Percentiles rank a stretch among this genome's conserved stretches.
These are phyloP conservation scores for Gelatoporia subvermispora DNA, from an alignment of 768 basidiomycete genomes.

Conservation along the genomic window DNA sequence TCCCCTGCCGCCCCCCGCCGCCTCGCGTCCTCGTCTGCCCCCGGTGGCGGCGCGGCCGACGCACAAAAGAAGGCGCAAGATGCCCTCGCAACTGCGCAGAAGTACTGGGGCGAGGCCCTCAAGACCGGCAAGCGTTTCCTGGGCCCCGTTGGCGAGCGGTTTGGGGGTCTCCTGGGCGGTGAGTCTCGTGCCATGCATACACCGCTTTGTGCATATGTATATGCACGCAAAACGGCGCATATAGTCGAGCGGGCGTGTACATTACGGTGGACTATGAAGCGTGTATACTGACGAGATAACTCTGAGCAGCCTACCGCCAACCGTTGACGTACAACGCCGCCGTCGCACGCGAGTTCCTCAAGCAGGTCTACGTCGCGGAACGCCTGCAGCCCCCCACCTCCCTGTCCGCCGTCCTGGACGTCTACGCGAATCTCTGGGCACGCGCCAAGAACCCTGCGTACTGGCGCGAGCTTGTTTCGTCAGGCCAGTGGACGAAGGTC, in stretches of 20 bases:
- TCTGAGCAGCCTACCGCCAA: slow-evolving; percentile 60
- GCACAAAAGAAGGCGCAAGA: slow-evolving; percentile 73
- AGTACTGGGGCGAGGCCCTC: slow-evolving; percentile 49
- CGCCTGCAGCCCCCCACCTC: slow-evolving; percentile 62
- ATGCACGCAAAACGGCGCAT: background rate
- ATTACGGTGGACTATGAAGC: background rate
- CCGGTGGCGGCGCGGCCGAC: slow-evolving; percentile 30
- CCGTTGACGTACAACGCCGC: slow-evolving; percentile 76
- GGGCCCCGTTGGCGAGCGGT: slow-evolving; percentile 47
- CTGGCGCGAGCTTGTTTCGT: slow-evolving; percentile 54
- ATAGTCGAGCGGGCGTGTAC: background rate
- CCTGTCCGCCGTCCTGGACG: slow-evolving; percentile 44
- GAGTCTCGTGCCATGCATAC: slow-evolving; percentile 15
- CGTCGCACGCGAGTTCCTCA: slow-evolving; percentile 66
- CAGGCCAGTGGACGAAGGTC: slow-evolving; percentile 63
- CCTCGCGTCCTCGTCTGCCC: slow-evolving; percentile 21
- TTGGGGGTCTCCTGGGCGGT: slow-evolving; percentile 57
- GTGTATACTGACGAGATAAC: background rate
- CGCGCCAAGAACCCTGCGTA: slow-evolving; percentile 54
- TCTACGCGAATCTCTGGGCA: slow-evolving; percentile 62
- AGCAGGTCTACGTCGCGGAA: slow-evolving; percentile 50
- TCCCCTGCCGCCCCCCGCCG: slow-evolving; percentile 15
- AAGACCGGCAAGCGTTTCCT: slow-evolving; percentile 43
- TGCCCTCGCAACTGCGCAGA: slow-evolving; percentile 52
- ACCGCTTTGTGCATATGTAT: slow-evolving; percentile 26